Conservation (phyloP, 31 red algal genomes). For the Endocladia muricata region DNA sequence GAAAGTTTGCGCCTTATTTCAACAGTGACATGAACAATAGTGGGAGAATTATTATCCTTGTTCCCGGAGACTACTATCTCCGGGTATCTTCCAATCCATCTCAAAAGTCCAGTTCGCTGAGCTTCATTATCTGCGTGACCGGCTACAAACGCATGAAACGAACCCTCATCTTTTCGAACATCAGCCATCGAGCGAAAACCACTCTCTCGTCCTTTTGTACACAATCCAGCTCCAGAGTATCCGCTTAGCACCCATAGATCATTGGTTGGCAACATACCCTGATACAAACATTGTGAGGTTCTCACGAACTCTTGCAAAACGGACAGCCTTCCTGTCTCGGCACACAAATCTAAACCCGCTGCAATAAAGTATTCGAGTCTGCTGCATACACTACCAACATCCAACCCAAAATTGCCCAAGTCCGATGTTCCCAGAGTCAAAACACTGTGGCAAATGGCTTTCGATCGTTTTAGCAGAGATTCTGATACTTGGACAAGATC, state of each 20-base stretch:
- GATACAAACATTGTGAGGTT: neutral
- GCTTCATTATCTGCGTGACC: neutral
- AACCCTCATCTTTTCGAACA: neutral
- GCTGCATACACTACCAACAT: neutral
- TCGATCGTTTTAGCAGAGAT: neutral
- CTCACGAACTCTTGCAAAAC: neutral
- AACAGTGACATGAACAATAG: neutral
- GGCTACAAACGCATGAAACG: neutral
- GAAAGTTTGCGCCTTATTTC: neutral
- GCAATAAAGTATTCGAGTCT: neutral
- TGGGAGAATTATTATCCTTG: neutral
- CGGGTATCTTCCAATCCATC: neutral
- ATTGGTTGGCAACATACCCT: neutral
- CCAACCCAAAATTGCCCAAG: neutral
- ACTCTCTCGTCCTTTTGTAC: neutral
- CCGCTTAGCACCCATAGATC: neutral
- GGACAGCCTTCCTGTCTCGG: neutral
- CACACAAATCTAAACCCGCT: constrained; percentile 2
- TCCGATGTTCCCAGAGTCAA: neutral
- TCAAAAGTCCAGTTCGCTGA: neutral
- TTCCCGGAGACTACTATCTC: neutral
- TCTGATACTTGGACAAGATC: neutral
- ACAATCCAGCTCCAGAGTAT: neutral
- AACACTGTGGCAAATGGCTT: neutral
- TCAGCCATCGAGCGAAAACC: neutral